phyloP scores from a whole-genome alignment of 2,329 filamentous ascomycete genomes.

The Nemania sp. region DNA sequence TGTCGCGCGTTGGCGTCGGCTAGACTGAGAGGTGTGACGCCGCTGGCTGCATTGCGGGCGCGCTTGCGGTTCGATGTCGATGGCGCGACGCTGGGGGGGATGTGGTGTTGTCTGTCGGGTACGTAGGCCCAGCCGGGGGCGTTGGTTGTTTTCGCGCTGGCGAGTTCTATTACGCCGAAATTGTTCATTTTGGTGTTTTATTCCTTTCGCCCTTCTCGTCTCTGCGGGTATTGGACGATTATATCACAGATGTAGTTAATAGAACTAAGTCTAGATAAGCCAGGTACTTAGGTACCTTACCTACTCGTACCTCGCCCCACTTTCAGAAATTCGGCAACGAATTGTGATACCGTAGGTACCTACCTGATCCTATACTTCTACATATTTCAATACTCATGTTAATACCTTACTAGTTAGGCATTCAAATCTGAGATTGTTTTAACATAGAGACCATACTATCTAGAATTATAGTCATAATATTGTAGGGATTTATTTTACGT shows the following conservation, averaged over 20 bases:
- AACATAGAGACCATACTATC: no score
- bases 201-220: not conserved
- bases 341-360: no score
- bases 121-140: conserved; percentile 95
- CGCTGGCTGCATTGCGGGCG: conserved; percentile 66
- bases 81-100: conserved; percentile 54
- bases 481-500: no score
- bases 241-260: not conserved
- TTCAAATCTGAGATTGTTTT: no score
- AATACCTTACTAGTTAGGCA: no score
- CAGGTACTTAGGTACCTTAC: not conserved
- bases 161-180: conserved; percentile 85
- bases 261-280: no score
- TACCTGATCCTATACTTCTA: no score
- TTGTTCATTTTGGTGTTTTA: conserved; percentile 65
- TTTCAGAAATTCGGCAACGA: no score
- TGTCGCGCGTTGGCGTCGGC: conserved; percentile 83
- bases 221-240: not conserved
- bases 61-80: conserved; percentile 73
- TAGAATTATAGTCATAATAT: no score
- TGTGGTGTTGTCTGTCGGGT: conserved; percentile 73
- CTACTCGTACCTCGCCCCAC: not conserved
- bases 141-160: conserved; percentile 73
- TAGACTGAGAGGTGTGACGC: conserved; percentile 61
- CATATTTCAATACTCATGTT: no score